phyloP scores from a whole-genome alignment of 805 yeast species.

The Komagataella mondaviorum region DNA sequence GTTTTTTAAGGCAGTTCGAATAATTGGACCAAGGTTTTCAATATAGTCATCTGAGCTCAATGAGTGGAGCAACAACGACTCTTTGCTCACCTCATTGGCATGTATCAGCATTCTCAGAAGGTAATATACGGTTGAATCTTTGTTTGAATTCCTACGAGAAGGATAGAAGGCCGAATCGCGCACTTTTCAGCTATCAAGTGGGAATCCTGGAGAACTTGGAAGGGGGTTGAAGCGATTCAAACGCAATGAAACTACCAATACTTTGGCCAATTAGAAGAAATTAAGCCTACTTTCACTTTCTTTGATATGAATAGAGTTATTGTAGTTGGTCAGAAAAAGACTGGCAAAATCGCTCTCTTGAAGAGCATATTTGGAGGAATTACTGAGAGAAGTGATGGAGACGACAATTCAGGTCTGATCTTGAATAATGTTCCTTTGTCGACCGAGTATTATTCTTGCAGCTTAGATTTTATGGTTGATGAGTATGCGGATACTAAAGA shows the following conservation, averaged over 20 bases:
- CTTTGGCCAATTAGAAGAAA: neutral
- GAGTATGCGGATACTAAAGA: slow-evolving; percentile 13
- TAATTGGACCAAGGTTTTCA: slow-evolving; percentile 68
- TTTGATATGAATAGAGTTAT: slow-evolving; percentile 23
- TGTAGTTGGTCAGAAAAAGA: slow-evolving; percentile 27
- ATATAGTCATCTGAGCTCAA: slow-evolving; percentile 53
- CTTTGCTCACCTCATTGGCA: slow-evolving; percentile 3
- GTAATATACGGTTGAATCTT: neutral
- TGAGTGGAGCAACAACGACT: slow-evolving; percentile 19
- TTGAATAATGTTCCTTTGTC: slow-evolving; percentile 9
- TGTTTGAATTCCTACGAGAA: neutral
- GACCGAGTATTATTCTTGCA: slow-evolving; percentile 15
- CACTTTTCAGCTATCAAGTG: neutral
- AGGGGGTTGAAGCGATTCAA: neutral
- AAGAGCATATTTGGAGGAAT: slow-evolving; percentile 11
- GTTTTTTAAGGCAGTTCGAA: slow-evolving; percentile 45
- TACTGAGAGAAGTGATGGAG: slow-evolving; percentile 10
- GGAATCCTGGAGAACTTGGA: neutral
- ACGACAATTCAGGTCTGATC: slow-evolving; percentile 11
- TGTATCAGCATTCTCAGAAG: neutral
- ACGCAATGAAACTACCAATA: neutral
- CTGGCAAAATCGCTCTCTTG: slow-evolving; percentile 22
- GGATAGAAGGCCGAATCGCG: neutral
- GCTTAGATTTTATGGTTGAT: slow-evolving; percentile 15
- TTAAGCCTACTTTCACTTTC: neutral